Evolutionary conservation across 805 yeast species (phyloP), one percentile per base, ranked within the genome.

Genomic region (Myxozyma kluyveri): DNA sequence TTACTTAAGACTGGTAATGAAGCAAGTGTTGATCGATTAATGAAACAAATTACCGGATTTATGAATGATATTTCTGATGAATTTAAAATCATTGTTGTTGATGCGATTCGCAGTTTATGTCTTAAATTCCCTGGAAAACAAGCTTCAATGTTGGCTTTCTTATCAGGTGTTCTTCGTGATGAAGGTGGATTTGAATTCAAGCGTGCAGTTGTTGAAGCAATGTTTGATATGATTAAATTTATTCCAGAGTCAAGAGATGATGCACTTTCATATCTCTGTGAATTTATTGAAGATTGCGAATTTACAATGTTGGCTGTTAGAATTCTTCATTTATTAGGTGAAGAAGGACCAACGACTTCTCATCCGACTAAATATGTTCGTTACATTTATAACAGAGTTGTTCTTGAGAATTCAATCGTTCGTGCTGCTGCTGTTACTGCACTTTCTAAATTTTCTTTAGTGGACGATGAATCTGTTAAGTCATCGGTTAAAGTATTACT

Each of bases 261-360:
- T 44, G 95, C 96, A 21, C 75, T 93, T 65, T 88, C 86, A 72
- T 84, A 84, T 69, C 77, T 93, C 63, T 89, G 98, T 76, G 99
- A 93, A 70, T 90, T 89, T 67, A 93, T 93, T 64, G 99, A 93
- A 72, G 99, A 93, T 75, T 93, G 98, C 73, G 99, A 93, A 72
- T 91, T 78, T 73, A 86, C 96, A 27, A 96, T 89, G 71, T 81
- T 93, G 56, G 81, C 95, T 24, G 96, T 90, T n/a, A 81, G 98
- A 66, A 84, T 93, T 52, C 77, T 93, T 69, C 96, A 90, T 71
- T 71, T 91, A 56, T 78, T 93, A 60, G 99, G 99, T 67, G 86
- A 83, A 60, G 96, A 90, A 70, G 99, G 99, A 56, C 97, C 99
- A 64, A 73, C 76, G 52, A 84, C 96, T 3, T 62, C 84, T 5